Conservation (phyloP, 108 stramenopile genomes). For the Pseudonitzschia multiseries region DNA sequence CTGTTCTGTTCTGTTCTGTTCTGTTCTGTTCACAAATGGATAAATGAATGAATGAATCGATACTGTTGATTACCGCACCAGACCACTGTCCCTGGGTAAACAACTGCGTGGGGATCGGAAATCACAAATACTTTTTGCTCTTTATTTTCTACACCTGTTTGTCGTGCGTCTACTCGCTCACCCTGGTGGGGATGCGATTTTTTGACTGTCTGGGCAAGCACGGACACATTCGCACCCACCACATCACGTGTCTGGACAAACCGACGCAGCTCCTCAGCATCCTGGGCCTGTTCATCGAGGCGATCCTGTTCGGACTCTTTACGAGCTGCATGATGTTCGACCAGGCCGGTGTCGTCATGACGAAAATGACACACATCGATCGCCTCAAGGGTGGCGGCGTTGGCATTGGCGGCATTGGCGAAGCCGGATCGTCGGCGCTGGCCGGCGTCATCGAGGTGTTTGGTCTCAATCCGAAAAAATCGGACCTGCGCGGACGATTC, state of each 20-base stretch:
- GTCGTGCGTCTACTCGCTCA: constrained; percentile 84
- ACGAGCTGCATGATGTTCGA: constrained; percentile 98
- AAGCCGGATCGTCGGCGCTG: constrained; percentile 31
- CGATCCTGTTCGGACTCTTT: constrained; percentile 95
- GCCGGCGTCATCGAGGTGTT: constrained; percentile 80
- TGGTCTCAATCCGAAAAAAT: constrained; percentile 43
- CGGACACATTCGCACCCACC: constrained; percentile 24
- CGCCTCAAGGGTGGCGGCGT: constrained; percentile 90
- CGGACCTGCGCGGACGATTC: constrained; percentile 35
- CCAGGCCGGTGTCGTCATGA: constrained; percentile 89
- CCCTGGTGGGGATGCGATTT: constrained; percentile 67
- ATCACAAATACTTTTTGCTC: constrained; percentile 99
- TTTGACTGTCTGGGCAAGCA: constrained; percentile 56
- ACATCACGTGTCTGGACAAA: constrained; percentile 65
- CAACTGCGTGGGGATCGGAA: constrained; percentile 98
- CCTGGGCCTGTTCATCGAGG: constrained; percentile 71
- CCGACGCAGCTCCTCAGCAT: constrained; percentile 68
- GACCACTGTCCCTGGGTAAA: constrained; percentile 95
- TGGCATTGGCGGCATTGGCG: too few species aligned
- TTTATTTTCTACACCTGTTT: constrained; percentile 96
- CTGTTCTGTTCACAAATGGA: too few species aligned
- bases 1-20: too few species aligned
- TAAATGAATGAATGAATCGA: too few species aligned
- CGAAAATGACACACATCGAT: constrained; percentile 96
- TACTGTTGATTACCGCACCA: background rate